A percentile compares a stretch with the other conserved stretches of the same genome.
These are phyloP conservation scores for Eucalyptus caleyi DNA, from an alignment of 345 rosid genomes.

Conservation along the genomic window DNA sequence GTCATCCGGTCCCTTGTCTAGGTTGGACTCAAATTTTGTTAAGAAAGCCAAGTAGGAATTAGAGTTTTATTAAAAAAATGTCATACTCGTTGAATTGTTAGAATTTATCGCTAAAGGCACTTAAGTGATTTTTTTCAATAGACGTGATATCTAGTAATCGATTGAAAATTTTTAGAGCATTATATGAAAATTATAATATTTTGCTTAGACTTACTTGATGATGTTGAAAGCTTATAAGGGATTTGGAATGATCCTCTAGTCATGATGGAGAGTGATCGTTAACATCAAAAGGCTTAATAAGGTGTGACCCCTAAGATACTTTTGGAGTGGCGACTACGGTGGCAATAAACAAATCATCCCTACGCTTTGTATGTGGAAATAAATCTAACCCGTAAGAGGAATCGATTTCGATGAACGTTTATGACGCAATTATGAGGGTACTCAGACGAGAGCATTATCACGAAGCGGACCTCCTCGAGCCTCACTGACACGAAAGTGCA, in stretches of 20 bases:
- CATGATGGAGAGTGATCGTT: background rate
- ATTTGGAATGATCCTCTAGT: background rate
- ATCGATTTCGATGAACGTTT: background rate
- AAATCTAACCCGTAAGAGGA: background rate
- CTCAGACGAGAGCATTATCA: background rate
- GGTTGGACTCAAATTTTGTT: background rate
- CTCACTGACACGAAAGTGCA: background rate
- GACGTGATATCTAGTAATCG: background rate
- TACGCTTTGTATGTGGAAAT: background rate
- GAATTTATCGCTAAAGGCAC: fast-evolving
- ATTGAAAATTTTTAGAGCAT: background rate
- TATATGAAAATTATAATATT: background rate
- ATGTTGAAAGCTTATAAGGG: background rate
- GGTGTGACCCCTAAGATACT: background rate
- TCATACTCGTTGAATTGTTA: fast-evolving
- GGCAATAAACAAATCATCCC: background rate
- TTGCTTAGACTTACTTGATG: background rate
- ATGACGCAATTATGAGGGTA: background rate
- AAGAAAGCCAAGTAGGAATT: background rate
- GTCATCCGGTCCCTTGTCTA: background rate
- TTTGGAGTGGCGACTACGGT: background rate
- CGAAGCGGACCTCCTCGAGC: background rate
- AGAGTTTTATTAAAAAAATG: background rate
- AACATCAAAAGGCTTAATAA: background rate
- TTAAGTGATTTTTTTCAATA: fast-evolving